phyloP scores from a whole-genome alignment of 768 basidiomycete genomes.

The Lactifluus volemus region DNA sequence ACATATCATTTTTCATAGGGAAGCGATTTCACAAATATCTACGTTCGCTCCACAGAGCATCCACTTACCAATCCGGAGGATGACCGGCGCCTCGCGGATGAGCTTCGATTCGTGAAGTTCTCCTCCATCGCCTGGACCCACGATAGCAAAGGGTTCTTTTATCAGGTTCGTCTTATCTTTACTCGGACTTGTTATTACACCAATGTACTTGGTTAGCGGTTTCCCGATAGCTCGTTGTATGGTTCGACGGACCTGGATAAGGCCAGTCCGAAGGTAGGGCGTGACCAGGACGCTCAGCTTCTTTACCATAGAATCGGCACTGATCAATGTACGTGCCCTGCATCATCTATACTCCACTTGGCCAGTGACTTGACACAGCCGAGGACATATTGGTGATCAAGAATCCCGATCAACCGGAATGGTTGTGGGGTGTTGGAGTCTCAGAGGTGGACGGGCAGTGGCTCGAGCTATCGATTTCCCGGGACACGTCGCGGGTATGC shows the following conservation, averaged over 20 bases:
- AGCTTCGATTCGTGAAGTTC: slow-evolving; percentile 71
- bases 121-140: slow-evolving; percentile 64
- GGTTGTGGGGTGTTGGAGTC: slow-evolving; percentile 50
- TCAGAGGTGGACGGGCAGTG: slow-evolving; percentile 60
- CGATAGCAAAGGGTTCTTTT: slow-evolving; percentile 79
- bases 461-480: slow-evolving; percentile 42
- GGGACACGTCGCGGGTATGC: slow-evolving; percentile 55
- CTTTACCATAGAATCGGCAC: slow-evolving; percentile 73
- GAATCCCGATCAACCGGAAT: slow-evolving; percentile 54
- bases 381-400: slow-evolving; percentile 61
- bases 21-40: slow-evolving; percentile 64
- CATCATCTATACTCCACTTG: not conserved
- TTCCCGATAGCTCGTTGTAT: slow-evolving; percentile 43
- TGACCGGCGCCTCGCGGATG: slow-evolving; percentile 49
- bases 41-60: slow-evolving; percentile 51
- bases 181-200: not conserved
- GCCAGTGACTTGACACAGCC: slow-evolving; percentile 30
- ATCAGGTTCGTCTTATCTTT: slow-evolving; percentile 40
- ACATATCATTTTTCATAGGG: slow-evolving; percentile 36
- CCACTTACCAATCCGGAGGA: slow-evolving; percentile 44
- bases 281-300: slow-evolving; percentile 62
- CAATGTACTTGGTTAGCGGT: slow-evolving; percentile 34
- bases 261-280: slow-evolving; percentile 48
- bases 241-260: slow-evolving; percentile 39
- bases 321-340: slow-evolving; percentile 43